A percentile compares a stretch with the other conserved stretches of the same genome.
Evolutionary conservation across 2,329 filamentous ascomycete genomes (phyloP).

Genomic region (Aspergillus neotritici): DNA sequence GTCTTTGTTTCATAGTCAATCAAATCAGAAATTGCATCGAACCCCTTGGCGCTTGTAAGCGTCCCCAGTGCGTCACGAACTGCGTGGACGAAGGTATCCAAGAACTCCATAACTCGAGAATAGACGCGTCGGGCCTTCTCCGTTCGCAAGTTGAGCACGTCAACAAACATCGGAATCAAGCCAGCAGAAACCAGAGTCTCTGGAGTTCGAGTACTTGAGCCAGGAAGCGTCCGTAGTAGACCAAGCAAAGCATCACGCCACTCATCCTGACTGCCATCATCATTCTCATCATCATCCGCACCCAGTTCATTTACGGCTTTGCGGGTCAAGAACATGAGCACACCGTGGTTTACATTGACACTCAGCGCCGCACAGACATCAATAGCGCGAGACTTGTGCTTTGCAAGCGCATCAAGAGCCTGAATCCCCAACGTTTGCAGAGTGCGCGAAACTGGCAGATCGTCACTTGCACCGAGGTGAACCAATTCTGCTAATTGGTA

Average conservation of each 20-base stretch:
- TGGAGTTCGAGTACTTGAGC: slow-evolving; percentile 64
- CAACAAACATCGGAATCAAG: slow-evolving; percentile 81
- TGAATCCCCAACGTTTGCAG: slow-evolving; percentile 77
- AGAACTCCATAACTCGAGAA: slow-evolving; percentile 75
- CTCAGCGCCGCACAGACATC: slow-evolving; percentile 90
- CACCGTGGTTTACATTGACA: slow-evolving; percentile 92
- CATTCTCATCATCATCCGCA: slow-evolving; percentile 51
- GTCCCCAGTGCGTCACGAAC: slow-evolving; percentile 79
- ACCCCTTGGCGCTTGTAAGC: slow-evolving; percentile 73
- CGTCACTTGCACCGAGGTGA: slow-evolving; percentile 69
- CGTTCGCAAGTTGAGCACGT: slow-evolving; percentile 79
- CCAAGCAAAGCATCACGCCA: slow-evolving; percentile 89
- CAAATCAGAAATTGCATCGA: slow-evolving; percentile 85
- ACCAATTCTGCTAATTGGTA: slow-evolving; percentile 91
- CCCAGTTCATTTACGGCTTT: slow-evolving; percentile 83
- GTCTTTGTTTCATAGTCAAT: slow-evolving; percentile 71
- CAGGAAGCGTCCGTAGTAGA: slow-evolving; percentile 75
- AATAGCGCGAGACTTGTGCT: slow-evolving; percentile 66
- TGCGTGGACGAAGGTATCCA: slow-evolving; percentile 81
- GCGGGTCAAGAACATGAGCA: slow-evolving; percentile 85
- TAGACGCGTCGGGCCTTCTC: slow-evolving; percentile 76
- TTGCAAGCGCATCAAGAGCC: slow-evolving; percentile 78
- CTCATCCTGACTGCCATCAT: slow-evolving; percentile 66
- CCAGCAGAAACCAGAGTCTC: slow-evolving; percentile 83
- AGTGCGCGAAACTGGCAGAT: slow-evolving; percentile 62